Conservation (phyloP, 1,284 basidiomycete genomes). For the Neotropicomus parvogracilis region DNA sequence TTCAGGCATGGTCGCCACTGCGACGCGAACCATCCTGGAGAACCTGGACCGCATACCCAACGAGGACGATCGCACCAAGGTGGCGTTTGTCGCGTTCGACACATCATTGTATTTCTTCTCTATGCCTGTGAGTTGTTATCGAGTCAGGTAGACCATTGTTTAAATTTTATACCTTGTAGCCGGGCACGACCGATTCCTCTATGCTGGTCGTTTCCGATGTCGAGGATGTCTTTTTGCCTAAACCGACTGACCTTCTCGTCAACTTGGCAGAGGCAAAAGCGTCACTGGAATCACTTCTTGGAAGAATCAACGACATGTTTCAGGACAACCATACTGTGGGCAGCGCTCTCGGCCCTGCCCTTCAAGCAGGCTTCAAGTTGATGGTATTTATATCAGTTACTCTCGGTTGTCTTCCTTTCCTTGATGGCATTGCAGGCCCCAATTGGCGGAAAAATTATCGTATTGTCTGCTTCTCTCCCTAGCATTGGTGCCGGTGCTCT, state of each 20-base stretch:
- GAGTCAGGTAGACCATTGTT: neutral
- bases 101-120: conserved; percentile 97
- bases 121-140: conserved; percentile 54
- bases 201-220: conserved; percentile 98
- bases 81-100: conserved; percentile 92
- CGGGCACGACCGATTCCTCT: conserved; percentile 79
- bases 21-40: conserved; percentile 92
- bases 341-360: conserved; percentile 91
- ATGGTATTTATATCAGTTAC: conserved; percentile 50
- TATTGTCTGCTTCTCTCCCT: conserved; percentile 85
- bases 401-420: neutral
- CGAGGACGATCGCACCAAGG: conserved; percentile 88
- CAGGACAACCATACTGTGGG: conserved; percentile 88
- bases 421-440: conserved; percentile 50
- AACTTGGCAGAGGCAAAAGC: conserved; percentile 86
- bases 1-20: conserved; percentile 95
- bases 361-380: conserved; percentile 95
- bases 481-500: conserved; percentile 88
- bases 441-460: conserved; percentile 94
- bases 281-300: conserved; percentile 80
- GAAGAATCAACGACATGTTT: conserved; percentile 93
- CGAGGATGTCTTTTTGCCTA: conserved; percentile 96
- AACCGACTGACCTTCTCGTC: conserved; percentile 92
- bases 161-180: conserved; percentile 38
- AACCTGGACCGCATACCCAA: conserved; percentile 95